Evolutionary conservation across 176 grass and related monocot genomes (phyloP), one percentile per base, ranked within the genome.

Genomic region (Hyparrhenia diplandra): DNA sequence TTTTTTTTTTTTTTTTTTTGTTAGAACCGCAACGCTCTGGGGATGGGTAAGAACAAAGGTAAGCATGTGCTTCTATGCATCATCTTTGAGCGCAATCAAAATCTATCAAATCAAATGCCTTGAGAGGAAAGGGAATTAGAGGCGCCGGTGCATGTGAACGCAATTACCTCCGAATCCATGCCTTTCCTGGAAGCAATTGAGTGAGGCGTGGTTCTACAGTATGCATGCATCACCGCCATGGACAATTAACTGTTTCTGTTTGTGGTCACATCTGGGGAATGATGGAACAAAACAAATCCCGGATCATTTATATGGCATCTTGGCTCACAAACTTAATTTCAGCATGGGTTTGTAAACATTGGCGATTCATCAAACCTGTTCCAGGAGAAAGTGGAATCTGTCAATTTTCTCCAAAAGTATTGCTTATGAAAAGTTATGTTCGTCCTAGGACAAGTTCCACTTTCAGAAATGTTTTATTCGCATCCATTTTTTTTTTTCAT

Each of bases 121-220:
- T n/a, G n/a, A n/a, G n/a, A n/a, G n/a, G n/a, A n/a, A n/a, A n/a
- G n/a, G n/a, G n/a, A n/a, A n/a, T n/a, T n/a, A n/a, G n/a, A n/a
- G n/a, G n/a, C n/a, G n/a, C n/a, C n/a, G n/a, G n/a, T n/a, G 81
- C 70, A 66, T 74, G 70, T 75, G 71, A 14, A 6, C 17, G 81
- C 43, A 37, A 54, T 75, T 69, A 16, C 25, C 14, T 31, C 55
- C 28, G n/a, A 6, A 64, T 64, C 21, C 30, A 79, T 39, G 4
- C 20, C 37, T 29, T 66, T 30, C 28, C 23, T 13, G 43, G 42
- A 36, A 49, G 55, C 42, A 62, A 85, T 54, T 11, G 58, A 85
- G 40, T 64, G 58, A 21, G n/a, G 83, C 30, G 23, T 79, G 66
- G 54, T 72, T 30, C 51, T 16, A 21, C 74, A n/a, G 57, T 31